Evolutionary conservation across 768 basidiomycete species (phyloP).

Genomic region (Pholiota molesta): DNA sequence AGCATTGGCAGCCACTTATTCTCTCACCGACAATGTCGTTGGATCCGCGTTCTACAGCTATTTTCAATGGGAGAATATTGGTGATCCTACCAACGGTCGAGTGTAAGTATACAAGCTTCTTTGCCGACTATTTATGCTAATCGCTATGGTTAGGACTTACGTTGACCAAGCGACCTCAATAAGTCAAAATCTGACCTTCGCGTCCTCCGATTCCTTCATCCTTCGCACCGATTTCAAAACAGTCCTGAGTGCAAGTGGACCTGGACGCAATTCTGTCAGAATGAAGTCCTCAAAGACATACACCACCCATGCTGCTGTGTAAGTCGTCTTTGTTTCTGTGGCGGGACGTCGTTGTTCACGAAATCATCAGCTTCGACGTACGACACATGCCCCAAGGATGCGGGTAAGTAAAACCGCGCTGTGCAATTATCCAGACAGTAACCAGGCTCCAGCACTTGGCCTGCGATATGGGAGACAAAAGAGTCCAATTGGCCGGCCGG

Average conservation of each 20-base stretch:
- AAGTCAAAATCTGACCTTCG: slow-evolving; percentile 54
- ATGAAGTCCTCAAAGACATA: slow-evolving; percentile 53
- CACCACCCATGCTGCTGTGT: slow-evolving; percentile 55
- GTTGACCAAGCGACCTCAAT: slow-evolving; percentile 42
- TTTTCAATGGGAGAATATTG: slow-evolving; percentile 50
- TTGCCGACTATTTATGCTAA: not conserved
- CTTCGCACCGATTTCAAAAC: slow-evolving; percentile 54
- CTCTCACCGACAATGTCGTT: slow-evolving; percentile 41
- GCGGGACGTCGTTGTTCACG: not conserved
- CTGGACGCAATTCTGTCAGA: slow-evolving; percentile 58
- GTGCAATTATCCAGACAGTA: not conserved
- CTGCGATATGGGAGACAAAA: slow-evolving; percentile 56
- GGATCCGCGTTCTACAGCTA: slow-evolving; percentile 49
- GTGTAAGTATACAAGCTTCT: slow-evolving; percentile 45
- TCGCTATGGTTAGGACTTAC: slow-evolving; percentile 34
- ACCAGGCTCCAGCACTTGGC: slow-evolving; percentile 33
- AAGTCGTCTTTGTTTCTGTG: slow-evolving; percentile 19
- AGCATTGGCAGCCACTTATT: slow-evolving; percentile 44
- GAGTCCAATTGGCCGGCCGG: slow-evolving; percentile 49
- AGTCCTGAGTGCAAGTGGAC: slow-evolving; percentile 42
- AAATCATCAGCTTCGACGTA: slow-evolving; percentile 31
- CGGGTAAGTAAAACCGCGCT: slow-evolving; percentile 22
- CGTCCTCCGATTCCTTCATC: slow-evolving; percentile 50
- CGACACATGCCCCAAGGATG: slow-evolving; percentile 38
- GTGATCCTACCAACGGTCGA: slow-evolving; percentile 62